A percentile compares a stretch with the other conserved stretches of the same genome.
Conservation (phyloP, 495 filamentous ascomycete species). For the Trichoderma asperelloides region DNA sequence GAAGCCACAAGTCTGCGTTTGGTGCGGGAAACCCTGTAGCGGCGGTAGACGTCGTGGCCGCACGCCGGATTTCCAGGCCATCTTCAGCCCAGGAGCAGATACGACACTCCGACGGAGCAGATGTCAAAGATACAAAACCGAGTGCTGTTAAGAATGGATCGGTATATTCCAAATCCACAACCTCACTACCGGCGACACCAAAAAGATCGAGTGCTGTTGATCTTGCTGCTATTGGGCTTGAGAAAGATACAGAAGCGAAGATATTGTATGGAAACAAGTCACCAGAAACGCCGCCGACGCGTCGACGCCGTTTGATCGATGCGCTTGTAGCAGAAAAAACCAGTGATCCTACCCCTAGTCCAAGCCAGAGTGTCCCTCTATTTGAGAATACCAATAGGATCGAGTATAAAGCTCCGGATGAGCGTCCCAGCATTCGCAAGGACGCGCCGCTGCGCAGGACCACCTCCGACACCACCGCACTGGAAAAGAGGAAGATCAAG, state of each 20-base stretch:
- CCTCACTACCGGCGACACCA: background rate
- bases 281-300: background rate
- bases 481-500: constrained; percentile 19
- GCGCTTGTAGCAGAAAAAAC: constrained; percentile 31
- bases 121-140: background rate
- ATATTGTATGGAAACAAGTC: background rate
- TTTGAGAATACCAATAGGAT: background rate
- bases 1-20: background rate
- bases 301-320: constrained; percentile 40
- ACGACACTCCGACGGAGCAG: background rate
- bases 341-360: background rate
- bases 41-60: background rate
- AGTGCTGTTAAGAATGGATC: background rate
- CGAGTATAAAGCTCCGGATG: background rate
- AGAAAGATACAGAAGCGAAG: background rate
- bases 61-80: background rate
- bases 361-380: background rate
- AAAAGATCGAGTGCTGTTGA: background rate
- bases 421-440: background rate
- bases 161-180: background rate
- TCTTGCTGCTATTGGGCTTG: background rate
- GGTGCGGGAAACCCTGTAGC: background rate
- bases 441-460: background rate
- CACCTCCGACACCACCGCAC: background rate
- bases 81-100: background rate